Percentiles rank a stretch among this genome's conserved stretches.
Conservation (phyloP, 1,284 basidiomycete genomes). For the Schizopora paradoxa region DNA sequence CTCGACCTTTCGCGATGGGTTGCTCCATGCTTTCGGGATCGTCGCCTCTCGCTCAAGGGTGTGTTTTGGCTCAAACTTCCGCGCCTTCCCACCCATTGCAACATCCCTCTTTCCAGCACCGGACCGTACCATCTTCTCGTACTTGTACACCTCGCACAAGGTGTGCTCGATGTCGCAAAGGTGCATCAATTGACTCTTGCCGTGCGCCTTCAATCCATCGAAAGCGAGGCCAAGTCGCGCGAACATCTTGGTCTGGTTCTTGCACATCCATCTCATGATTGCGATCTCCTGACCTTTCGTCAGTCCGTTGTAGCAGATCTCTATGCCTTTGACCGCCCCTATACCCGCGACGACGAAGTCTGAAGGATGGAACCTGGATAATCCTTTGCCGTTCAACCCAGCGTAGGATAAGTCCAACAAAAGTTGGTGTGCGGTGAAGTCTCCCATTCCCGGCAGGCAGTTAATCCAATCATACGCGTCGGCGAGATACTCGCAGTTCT, state of each 20-base stretch:
- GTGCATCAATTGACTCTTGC: constrained; percentile 40
- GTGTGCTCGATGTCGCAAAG: constrained; percentile 63
- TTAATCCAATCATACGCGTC: constrained; percentile 51
- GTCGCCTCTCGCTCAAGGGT: constrained; percentile 20
- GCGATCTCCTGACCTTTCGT: constrained; percentile 38
- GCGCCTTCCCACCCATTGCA: too few species aligned
- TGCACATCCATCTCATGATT: constrained; percentile 52
- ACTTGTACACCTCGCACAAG: constrained; percentile 65
- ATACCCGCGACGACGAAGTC: constrained; percentile 60
- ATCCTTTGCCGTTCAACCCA: constrained; percentile 46
- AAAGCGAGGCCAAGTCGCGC: constrained; percentile 43
- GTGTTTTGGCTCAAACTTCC: constrained; percentile 29
- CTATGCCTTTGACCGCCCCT: constrained; percentile 50
- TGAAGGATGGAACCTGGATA: constrained; percentile 50
- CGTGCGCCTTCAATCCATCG: constrained; percentile 34
- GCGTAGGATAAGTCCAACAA: constrained; percentile 53
- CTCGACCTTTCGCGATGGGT: constrained; percentile 32
- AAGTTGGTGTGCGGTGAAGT: constrained; percentile 55
- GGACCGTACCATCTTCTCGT: constrained; percentile 43
- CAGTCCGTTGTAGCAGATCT: constrained; percentile 29
- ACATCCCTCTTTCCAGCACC: constrained; percentile 20
- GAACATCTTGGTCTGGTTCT: constrained; percentile 50
- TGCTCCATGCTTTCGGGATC: constrained; percentile 50
- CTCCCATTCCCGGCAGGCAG: constrained; percentile 56
- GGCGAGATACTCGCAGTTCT: constrained; percentile 39